phyloP scores from a whole-genome alignment of 441 rosid genomes.

The Gossypium schwendimanii region DNA sequence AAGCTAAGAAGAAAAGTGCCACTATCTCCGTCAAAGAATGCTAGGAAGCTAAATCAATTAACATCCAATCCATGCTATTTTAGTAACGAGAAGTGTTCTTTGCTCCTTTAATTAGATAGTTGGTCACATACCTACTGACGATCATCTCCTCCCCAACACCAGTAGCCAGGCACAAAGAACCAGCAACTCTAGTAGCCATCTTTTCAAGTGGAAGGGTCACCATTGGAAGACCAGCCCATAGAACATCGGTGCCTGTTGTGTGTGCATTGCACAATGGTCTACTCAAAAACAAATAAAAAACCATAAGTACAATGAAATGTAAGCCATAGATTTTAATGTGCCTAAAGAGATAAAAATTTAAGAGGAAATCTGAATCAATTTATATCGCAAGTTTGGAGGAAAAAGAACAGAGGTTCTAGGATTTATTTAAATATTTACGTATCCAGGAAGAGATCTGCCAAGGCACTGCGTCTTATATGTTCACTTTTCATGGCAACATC shows the following conservation, averaged over 20 bases:
- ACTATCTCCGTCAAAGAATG: not conserved
- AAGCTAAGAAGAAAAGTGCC: not conserved
- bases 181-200: conserved; percentile 99
- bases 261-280: conserved; percentile 98
- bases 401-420: not conserved
- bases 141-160: conserved; percentile 98
- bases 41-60: not conserved
- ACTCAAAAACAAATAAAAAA: conserved; percentile 7
- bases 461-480: conserved; percentile 88
- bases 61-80: not conserved
- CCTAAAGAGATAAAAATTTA: not conserved
- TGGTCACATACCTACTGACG: conserved; percentile 54
- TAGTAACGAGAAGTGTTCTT: not conserved
- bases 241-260: conserved; percentile 92
- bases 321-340: not conserved
- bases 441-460: conserved; percentile 94
- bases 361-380: not conserved
- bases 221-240: conserved; percentile 99
- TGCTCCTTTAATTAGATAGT: not conserved
- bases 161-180: conserved; percentile 89
- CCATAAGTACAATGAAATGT: not conserved
- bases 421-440: conserved; percentile 42
- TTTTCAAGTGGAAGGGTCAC: conserved; percentile 90
- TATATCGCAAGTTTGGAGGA: not conserved
- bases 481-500: conserved; percentile 97